Evolutionary conservation across 1,139 yeast genomes (phyloP), one percentile per base, ranked within the genome.

Genomic region (Yamadazyma blattariae): DNA sequence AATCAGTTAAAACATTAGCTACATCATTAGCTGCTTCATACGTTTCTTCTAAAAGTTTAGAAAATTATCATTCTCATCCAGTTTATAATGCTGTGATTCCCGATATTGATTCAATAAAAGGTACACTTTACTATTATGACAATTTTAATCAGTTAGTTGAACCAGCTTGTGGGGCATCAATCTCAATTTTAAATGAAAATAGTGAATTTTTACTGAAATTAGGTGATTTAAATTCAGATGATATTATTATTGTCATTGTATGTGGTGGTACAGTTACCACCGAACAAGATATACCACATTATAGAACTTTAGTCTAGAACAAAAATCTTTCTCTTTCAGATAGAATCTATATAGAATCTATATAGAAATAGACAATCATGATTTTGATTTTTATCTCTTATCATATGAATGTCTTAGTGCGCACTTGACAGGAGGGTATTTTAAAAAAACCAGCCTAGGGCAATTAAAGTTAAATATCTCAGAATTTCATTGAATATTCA

Each of bases 91-190:
- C 17, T 13, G 44, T 53, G 2, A 74, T 82, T 3, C 64, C 72
- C 12, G 90, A 82, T 48, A 40, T 56, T 4, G 80, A 78, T 34
- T 79, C 86, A 0, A 60, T 76, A 1, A 51, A 55, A 14, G 81
- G 82, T 0, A 64, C 79, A 34, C 51, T 77, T 12, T 60, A 55
- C 27, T 79, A 71, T 45, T 72, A 79, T 6, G 62, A 71, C 10
- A 73, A 67, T 27, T 73, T 66, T 39, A 67, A 68, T 25, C 60
- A 71, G 34, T 61, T 79, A 7, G 77, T 79, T 0, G 90, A 83
- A 50, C 88, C 89, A 0, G 88, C 90, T 1, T 83, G 90, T 60
- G 89, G 88, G 9, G 89, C 87, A 2, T 72, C 88, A 0, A 47
- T 82, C 21, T 74, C 81, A 13, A 59, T 74, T 7, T 66, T 72